These are phyloP conservation scores for Populus tomentosa DNA, from an alignment of 441 rosid species.

Conservation along the genomic window DNA sequence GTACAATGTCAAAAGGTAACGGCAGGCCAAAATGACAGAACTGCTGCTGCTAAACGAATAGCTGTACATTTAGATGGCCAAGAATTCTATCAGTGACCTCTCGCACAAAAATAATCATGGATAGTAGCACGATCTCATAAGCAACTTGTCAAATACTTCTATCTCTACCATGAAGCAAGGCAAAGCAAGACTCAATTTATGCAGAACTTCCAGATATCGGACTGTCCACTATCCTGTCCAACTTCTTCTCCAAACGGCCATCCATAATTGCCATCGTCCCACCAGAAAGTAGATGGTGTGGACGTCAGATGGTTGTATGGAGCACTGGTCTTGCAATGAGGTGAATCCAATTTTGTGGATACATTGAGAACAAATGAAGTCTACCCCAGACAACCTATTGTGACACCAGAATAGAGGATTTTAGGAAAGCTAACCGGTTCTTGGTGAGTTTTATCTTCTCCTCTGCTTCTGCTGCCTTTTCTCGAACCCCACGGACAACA, in stretches of 20 bases:
- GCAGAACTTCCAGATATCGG: neutral
- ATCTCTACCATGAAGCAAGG: neutral
- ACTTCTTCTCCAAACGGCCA: neutral
- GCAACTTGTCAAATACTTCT: neutral
- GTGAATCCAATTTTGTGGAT: neutral
- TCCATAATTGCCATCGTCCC: neutral
- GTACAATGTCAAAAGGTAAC: neutral
- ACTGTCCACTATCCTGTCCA: neutral
- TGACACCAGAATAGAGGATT: slow-evolving; percentile 56
- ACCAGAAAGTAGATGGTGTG: neutral
- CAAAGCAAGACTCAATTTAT: neutral
- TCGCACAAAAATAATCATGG: neutral
- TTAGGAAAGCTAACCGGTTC: slow-evolving; percentile 71
- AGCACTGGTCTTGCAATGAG: neutral
- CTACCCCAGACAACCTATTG: slow-evolving; percentile 24
- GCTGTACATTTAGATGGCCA: neutral
- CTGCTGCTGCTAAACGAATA: neutral
- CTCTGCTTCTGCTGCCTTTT: slow-evolving; percentile 80
- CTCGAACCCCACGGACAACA: slow-evolving; percentile 68
- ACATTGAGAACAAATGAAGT: slow-evolving; percentile 10
- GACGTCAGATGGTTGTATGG: neutral
- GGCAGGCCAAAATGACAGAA: neutral
- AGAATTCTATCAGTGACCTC: neutral
- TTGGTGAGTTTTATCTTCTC: slow-evolving; percentile 82
- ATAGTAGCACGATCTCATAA: neutral